A percentile compares a stretch with the other conserved stretches of the same genome.
Evolutionary conservation across 495 filamentous ascomycete species (phyloP).

Genomic region (Penicillium tannophilum): DNA sequence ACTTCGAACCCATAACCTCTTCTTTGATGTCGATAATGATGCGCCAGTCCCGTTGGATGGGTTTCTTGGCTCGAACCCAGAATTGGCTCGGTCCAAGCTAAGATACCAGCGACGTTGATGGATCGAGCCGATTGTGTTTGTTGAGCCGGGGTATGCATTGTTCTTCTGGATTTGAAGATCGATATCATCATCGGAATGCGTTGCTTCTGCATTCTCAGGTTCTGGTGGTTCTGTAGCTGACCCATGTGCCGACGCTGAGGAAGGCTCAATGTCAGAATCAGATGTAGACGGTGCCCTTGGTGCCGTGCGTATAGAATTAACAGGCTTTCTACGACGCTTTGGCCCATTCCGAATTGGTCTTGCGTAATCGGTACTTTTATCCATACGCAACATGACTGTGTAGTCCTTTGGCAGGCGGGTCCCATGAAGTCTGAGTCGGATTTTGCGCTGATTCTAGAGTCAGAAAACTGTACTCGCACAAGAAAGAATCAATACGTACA

Average conservation of each 20-base stretch:
- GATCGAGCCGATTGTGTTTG: constrained; percentile 62
- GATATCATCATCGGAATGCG: constrained; percentile 23
- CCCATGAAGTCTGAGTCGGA: constrained; percentile 62
- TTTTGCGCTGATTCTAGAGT: constrained; percentile 47
- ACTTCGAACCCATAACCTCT: constrained; percentile 29
- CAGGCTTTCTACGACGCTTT: constrained; percentile 31
- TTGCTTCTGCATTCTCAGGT: background rate
- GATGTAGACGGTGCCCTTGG: constrained; percentile 25
- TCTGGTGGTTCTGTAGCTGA: background rate
- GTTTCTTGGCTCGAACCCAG: constrained; percentile 50
- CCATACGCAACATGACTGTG: constrained; percentile 59
- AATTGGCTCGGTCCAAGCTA: constrained; percentile 53
- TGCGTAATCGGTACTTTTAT: constrained; percentile 44
- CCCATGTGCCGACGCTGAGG: background rate
- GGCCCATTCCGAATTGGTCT: constrained; percentile 27
- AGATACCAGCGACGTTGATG: constrained; percentile 67
- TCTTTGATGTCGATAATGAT: constrained; percentile 10
- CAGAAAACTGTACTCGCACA: background rate
- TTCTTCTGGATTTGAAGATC: constrained; percentile 56
- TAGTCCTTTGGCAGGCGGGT: constrained; percentile 58
- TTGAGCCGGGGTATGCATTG: constrained; percentile 66
- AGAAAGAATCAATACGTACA: constrained; percentile 24
- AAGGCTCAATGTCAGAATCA: constrained; percentile 14
- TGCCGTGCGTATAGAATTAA: background rate
- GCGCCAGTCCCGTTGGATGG: background rate